Base-by-base conservation (phyloP, 2,329 filamentous ascomycete species). In the Ophiobolus disseminans region DNA sequence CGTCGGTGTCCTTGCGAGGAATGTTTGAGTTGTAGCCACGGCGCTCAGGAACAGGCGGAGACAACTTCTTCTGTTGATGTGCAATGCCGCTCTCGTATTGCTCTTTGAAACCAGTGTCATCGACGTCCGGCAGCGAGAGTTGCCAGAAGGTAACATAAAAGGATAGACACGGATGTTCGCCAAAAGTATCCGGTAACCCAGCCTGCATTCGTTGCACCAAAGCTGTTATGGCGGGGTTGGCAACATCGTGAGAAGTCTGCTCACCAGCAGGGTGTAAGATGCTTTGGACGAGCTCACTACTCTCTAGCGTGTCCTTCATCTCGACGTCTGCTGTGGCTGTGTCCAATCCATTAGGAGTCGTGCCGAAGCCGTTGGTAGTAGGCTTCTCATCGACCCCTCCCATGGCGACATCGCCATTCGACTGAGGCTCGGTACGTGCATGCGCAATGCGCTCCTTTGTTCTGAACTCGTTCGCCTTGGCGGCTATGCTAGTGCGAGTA, bases 141-240 rank as follows among this genome's bases (percentile, higher is more conserved):
- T 92, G 87, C 94, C 94, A 99, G 74, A 99, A 99, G 0, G 89
- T 89, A 34, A 89, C 85, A 65, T 91, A 97, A 69, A 97, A 93
- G 22, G 89, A 86, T 0, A 91, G 80, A 34, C 86, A 91, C 41
- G 97, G 82, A 40, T 83, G 84, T 9, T 83, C 78, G 80, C 87
- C 91, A 4, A 86, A 82, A 6, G 84, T 81, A 2, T 82, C 73
- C 1, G 88, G 83, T 9, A 90, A 70, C 0, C 82, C 76, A 5
- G 78, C 75, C 50, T 83, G 82, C 14, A 96, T 81, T 22, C 85
- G 81, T 7, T 88, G 82, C 48, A 92, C 87, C 14, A 97, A 77
- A 4, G 86, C 85, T 55, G 89, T 85, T 39, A 97, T 81, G 2
- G 89, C 83, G 19, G 88, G 85, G 56, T 90, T 83, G 64, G 86